Conservation (phyloP, 2,329 filamentous ascomycete species). For the Acrocalymma vagum region DNA sequence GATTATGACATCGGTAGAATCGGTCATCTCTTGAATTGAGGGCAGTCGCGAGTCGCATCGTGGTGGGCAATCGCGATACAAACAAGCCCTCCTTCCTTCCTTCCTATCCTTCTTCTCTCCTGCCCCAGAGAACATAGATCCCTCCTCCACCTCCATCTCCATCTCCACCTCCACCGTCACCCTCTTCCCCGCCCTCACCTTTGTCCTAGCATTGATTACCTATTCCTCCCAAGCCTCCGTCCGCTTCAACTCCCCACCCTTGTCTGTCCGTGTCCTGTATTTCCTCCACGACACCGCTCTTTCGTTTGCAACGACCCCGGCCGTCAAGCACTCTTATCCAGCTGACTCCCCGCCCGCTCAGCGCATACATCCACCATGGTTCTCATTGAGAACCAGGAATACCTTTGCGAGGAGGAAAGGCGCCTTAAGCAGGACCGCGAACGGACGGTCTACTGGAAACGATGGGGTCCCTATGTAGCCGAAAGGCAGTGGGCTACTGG, state of each 20-base stretch:
- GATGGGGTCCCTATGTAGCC: conserved; percentile 93
- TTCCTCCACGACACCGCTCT: conserved; percentile 32
- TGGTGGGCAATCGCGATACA: too few species aligned
- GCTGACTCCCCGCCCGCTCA: conserved; percentile 9
- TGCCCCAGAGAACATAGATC: too few species aligned
- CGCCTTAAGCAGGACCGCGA: conserved; percentile 86
- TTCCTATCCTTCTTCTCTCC: background rate
- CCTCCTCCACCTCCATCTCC: conserved; percentile 7
- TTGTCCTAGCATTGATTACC: conserved; percentile 23
- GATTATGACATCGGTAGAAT: too few species aligned
- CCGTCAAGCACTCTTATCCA: conserved; percentile 17
- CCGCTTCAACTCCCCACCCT: conserved; percentile 11
- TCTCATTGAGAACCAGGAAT: conserved; percentile 86
- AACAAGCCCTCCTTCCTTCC: background rate
- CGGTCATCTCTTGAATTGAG: too few species aligned
- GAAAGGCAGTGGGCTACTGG: conserved; percentile 97
- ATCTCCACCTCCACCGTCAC: conserved; percentile 8
- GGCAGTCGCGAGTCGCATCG: too few species aligned
- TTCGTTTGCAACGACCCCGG: conserved; percentile 26
- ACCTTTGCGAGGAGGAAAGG: conserved; percentile 88
- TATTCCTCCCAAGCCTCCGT: too few species aligned
- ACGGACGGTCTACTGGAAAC: conserved; percentile 93
- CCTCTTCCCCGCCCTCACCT: conserved; percentile 8
- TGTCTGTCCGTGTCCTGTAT: conserved; percentile 27
- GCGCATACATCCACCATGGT: conserved; percentile 69